Evolutionary conservation across 2,329 filamentous ascomycete genomes (phyloP).

Genomic region (Venturia nashicola): DNA sequence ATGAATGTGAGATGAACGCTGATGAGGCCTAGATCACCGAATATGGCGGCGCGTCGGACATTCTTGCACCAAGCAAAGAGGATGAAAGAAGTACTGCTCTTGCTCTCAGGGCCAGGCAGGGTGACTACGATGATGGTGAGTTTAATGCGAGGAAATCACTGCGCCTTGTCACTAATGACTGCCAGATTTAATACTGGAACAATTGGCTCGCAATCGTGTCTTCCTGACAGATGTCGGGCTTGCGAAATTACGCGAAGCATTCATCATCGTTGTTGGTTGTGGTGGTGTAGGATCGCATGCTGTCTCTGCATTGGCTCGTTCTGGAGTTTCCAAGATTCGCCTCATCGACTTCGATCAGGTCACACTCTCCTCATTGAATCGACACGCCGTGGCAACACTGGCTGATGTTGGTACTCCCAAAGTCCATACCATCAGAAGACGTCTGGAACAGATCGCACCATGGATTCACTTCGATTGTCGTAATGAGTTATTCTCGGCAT

Average conservation of each 20-base stretch:
- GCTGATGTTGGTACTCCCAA: constrained; percentile 90
- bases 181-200: constrained; percentile 80
- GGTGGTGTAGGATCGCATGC: constrained; percentile 94
- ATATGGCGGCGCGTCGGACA: constrained; percentile 39
- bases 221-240: constrained; percentile 80
- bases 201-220: constrained; percentile 82
- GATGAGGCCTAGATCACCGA: constrained; percentile 41
- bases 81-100: constrained; percentile 46
- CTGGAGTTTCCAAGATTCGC: constrained; percentile 76
- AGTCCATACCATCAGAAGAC: constrained; percentile 68
- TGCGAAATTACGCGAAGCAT: constrained; percentile 63
- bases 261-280: constrained; percentile 82
- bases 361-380: constrained; percentile 81
- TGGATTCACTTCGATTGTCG: constrained; percentile 85
- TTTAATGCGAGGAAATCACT: not conserved
- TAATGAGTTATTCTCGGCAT: constrained; percentile 59
- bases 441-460: constrained; percentile 75
- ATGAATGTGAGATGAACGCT: not conserved
- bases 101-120: constrained; percentile 46
- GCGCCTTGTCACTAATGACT: not conserved
- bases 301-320: constrained; percentile 71
- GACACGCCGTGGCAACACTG: constrained; percentile 89
- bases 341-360: constrained; percentile 98
- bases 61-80: constrained; percentile 32
- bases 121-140: constrained; percentile 51